Evolutionary conservation across 768 basidiomycete genomes (phyloP), one percentile per base, ranked within the genome.

Genomic region (Panellus pusillus): DNA sequence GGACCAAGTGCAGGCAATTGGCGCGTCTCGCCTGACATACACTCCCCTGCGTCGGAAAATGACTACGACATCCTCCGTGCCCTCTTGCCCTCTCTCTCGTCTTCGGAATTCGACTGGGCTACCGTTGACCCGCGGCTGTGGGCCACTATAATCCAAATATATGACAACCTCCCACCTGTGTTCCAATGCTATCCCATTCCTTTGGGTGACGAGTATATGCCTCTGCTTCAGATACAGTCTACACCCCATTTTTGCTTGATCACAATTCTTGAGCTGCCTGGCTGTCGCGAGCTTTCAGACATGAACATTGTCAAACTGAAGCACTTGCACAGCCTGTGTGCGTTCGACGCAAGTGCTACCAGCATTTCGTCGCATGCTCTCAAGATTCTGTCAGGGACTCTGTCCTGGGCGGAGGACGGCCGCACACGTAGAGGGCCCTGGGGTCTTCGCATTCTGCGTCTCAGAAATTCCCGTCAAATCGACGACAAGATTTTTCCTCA

Each of bases 281-380:
- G 73, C 6, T 86, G 85, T 58, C 49, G 53, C 11, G 72, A 79
- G n/a, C 72, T 91, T 0, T 79, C 74, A 24, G 89, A 91, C 65
- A 68, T 77, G 20, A 79, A 77, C 43, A 73, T 89, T 20, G 52
- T 74, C 37, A 64, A 69, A 9, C 71, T 91, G 27, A 77, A 75
- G 27, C 59, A 67, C 9, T 74, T 91, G 6, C 80, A 79, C 59
- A 72, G 74, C 6, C 72, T 91, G 17, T 63, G 70, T 38, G 89
- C 84, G 0, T 70, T 91, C n/a, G 88, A 91, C 65, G 77, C 79
- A 18, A 83, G 82, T 44, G 70, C 66, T 9, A 86, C 84, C 1
- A 20, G 55, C 2, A 59, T 91, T 35, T 79, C 79, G 3, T 61
- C 78, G 3, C 75, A 78, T 58, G 86, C 81, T 12, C 64, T 89